Conservation (phyloP, 75 land plant species). For the Isoetes taiwanensis region DNA sequence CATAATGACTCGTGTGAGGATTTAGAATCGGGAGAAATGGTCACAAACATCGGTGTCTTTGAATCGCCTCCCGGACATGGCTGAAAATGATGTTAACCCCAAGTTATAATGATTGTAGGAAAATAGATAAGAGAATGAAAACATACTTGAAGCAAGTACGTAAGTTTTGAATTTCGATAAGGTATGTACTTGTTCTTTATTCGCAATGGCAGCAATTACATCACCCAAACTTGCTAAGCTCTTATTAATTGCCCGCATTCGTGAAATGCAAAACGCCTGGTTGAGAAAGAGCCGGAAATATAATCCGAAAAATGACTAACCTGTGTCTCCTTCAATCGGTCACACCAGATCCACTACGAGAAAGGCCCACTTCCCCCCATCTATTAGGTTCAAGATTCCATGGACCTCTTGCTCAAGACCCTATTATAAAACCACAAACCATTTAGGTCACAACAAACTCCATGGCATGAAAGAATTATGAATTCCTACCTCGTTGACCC, state of each 20-base stretch:
- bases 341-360: slow-evolving; percentile 82
- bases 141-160: slow-evolving; percentile 86
- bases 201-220: slow-evolving; percentile 81
- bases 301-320: too few relatives aligned
- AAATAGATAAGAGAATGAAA: background rate
- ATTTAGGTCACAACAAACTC: background rate
- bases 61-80: slow-evolving; percentile 95
- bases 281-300: background rate
- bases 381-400: too few relatives aligned
- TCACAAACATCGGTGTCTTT: slow-evolving; percentile 88
- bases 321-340: slow-evolving; percentile 83
- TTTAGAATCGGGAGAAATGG: slow-evolving; percentile 68
- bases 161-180: slow-evolving; percentile 82
- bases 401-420: background rate
- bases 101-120: background rate
- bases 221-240: slow-evolving; percentile 75
- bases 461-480: background rate
- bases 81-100: too few relatives aligned
- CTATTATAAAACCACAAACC: background rate
- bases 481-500: background rate
- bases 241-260: slow-evolving; percentile 62
- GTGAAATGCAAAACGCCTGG: background rate
- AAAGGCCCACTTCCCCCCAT: slow-evolving; percentile 97
- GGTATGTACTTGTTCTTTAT: slow-evolving; percentile 76
- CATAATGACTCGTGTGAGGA: slow-evolving; percentile 70